Evolutionary conservation across 805 yeast species (phyloP), one percentile per base, ranked within the genome.

Genomic region (Saccharomycopsis capsularis): DNA sequence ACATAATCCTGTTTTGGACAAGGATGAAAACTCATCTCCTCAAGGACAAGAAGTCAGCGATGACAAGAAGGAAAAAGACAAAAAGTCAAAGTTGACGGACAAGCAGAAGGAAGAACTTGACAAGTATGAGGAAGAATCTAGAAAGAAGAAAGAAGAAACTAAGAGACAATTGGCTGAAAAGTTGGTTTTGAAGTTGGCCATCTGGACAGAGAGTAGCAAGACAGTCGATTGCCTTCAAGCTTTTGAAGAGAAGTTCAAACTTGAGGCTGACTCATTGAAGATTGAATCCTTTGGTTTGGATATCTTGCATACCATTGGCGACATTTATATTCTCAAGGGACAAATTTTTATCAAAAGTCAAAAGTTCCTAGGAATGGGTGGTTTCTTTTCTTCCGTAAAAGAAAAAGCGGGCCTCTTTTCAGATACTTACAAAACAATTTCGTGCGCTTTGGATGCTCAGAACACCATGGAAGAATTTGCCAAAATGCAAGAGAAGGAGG

Each of bases 201-300:
- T 76, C 9, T 61, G 77, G 58, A 75, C 81, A 1, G 85, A 82
- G 58, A 78, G 89, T n/a, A 74, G 72, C 27, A 75, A 76, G 57
- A 81, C 78, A 46, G 69, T 68, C 0, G 86, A 79, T 29, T 81
- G 89, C 36, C 71, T 82, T 46, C 63, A 64, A 4, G 73, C 83
- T 0, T 91, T 88, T 63, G 67, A 73, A 52, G 72, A 71, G 48
- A 82, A 85, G 62, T 74, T 85, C 56, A 73, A 72, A 53, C 79
- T 82, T 59, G 98, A 93, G 64, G 95, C 95, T 15, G 93, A 90
- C 60, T 70, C 80, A 25, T 69, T 85, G 55, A 85, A 84, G 57
- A 76, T 82, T 79, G 93, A 85, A 63, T 83, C 91, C 21, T 85
- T 85, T 65, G 95, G 95, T n/a, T 65, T 84, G 29, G 89, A 85